Base-by-base conservation (phyloP, 257 asterid species). In the Pogostemon cablin region DNA sequence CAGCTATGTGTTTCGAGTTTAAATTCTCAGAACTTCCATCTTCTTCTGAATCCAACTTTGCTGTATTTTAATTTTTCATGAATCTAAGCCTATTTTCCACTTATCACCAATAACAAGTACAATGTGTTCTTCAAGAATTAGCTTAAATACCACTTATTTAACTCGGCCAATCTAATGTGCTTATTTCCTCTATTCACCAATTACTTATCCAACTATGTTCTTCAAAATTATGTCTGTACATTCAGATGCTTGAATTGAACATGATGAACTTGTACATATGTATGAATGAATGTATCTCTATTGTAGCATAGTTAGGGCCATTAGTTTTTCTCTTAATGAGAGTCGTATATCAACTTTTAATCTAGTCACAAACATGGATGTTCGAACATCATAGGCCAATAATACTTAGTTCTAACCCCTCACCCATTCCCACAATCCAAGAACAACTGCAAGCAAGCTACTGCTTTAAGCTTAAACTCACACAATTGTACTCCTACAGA, bases 371-470 rank as follows among this genome's bases (percentile, higher is more conserved):
- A 42, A 9, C 3, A 9, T 9, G 54, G 7, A 44, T 41, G 17
- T 15, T 58, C 20, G 32, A 7, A 38, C 56, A 62, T 54, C 54
- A 40, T 64, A 39, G 72, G 37, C 37, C 58, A 25, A 32, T 60
- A 49, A 25, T 25, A 25, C 32, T 25, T 25, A 48, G 43, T 42
- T 54, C 58, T 41, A 32, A 17, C 4, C 54, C 40, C 46, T 56
- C 25, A 37, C 3, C 40, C 65, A 37, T n/a, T 20, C 17, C 68
- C 49, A 48, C 58, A 8, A 49, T 53, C 57, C 17, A 49, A 15
- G 17, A 15, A 12, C 37, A 67, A 20, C 59, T n/a, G 17, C 38
- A 25, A 25, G n/a, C 5, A 20, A 71, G 5, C 50, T 17, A 35
- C 39, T 35, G 6, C 40, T 20, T 47, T 35, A 57, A 44, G 64